phyloP scores from a whole-genome alignment of 352 stramenopile genomes.

The Pythium rishiriense region DNA sequence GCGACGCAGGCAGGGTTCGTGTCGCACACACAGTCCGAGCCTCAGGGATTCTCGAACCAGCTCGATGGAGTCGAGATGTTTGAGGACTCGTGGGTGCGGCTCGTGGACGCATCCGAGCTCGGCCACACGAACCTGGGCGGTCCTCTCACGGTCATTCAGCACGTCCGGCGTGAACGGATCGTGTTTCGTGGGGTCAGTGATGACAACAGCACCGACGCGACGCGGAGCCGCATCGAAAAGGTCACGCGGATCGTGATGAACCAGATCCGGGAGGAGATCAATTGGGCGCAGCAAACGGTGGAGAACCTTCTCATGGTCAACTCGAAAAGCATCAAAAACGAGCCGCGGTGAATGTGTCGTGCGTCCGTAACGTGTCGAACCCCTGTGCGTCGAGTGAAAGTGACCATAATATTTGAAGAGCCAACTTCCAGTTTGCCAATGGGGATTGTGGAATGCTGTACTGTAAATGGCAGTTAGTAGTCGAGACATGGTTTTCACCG shows the following conservation, averaged over 20 bases:
- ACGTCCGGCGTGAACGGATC: constrained; percentile 10
- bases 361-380: no score
- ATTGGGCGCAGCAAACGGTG: constrained; percentile 5
- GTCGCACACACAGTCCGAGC: constrained; percentile 3
- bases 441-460: no score
- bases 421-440: no score
- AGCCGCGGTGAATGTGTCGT: no score
- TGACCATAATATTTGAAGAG: no score
- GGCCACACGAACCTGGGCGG: constrained; percentile 3
- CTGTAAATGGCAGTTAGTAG: no score
- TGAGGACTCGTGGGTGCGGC: constrained; percentile 19
- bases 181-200: not conserved
- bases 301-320: constrained; percentile 6
- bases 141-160: constrained; percentile 15
- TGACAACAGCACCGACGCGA: not conserved
- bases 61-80: constrained; percentile 8
- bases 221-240: not conserved
- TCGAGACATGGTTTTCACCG: no score
- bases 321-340: no score
- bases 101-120: constrained; percentile 9
- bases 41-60: constrained; percentile 3
- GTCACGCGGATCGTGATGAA: constrained; percentile 17
- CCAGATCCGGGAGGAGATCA: constrained; percentile 9
- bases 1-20: constrained; percentile 3
- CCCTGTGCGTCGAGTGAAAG: no score